phyloP scores from a whole-genome alignment of 495 filamentous ascomycete genomes.

The Pyrenula massariospora region DNA sequence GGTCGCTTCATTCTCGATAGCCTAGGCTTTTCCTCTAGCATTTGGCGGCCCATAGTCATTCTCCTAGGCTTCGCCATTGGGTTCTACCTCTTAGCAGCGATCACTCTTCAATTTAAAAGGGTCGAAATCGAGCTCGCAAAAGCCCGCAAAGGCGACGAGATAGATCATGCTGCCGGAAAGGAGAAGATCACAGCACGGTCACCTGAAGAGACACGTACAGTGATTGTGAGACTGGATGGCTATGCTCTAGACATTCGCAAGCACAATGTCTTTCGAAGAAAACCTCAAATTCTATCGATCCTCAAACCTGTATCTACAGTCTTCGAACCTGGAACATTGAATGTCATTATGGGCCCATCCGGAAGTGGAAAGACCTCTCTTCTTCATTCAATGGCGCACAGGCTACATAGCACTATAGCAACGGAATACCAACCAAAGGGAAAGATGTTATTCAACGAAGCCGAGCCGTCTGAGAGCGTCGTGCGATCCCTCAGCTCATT shows the following conservation, averaged over 20 bases:
- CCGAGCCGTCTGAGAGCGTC: constrained; percentile 49
- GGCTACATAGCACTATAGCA: constrained; percentile 42
- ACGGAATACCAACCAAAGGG: constrained; percentile 44
- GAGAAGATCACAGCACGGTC: constrained; percentile 42
- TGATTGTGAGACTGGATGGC: constrained; percentile 47
- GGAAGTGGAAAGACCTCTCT: constrained; percentile 64
- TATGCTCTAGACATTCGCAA: constrained; percentile 55
- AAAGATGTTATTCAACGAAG: constrained; percentile 54
- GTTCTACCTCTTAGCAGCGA: constrained; percentile 41
- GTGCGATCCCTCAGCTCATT: constrained; percentile 60
- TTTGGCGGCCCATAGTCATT: constrained; percentile 48
- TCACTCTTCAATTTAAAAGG: constrained; percentile 44
- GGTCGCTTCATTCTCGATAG: constrained; percentile 54
- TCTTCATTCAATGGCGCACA: constrained; percentile 54
- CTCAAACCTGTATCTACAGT: constrained; percentile 48
- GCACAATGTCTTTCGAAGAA: constrained; percentile 27
- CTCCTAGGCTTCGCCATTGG: constrained; percentile 42
- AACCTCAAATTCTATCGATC: constrained; percentile 40
- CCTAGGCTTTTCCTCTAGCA: constrained; percentile 50
- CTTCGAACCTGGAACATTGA: constrained; percentile 52
- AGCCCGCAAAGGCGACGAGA: constrained; percentile 34
- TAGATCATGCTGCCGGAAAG: constrained; percentile 47
- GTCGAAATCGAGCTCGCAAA: constrained; percentile 50
- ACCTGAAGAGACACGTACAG: constrained; percentile 37
- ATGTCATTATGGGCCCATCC: constrained; percentile 70